Evolutionary conservation across 495 filamentous ascomycete genomes (phyloP).

Genomic region (Penicillium waksmanii): DNA sequence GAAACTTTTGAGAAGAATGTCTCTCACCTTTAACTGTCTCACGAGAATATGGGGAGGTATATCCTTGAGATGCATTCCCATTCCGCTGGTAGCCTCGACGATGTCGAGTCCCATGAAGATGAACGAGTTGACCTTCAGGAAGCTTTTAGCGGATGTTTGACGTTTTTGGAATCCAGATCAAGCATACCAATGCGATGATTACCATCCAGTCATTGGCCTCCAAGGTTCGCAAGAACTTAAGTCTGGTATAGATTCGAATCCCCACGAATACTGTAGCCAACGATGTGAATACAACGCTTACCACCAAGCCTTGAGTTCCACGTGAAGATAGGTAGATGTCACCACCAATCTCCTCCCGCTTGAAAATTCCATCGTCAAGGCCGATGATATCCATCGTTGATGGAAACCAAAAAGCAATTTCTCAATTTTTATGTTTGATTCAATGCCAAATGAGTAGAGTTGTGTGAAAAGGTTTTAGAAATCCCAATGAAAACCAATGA

Average conservation of each 20-base stretch:
- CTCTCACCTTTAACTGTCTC: conserved; percentile 45
- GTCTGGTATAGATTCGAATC: conserved; percentile 44
- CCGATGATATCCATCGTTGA: conserved; percentile 23
- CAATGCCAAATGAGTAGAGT: background rate
- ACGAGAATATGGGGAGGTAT: conserved; percentile 38
- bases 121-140: conserved; percentile 37
- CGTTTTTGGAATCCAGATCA: background rate
- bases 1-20: background rate
- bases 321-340: conserved; percentile 28
- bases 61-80: conserved; percentile 44
- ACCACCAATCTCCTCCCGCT: conserved; percentile 13
- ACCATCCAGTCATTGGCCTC: conserved; percentile 52
- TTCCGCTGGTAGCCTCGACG: conserved; percentile 43
- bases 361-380: conserved; percentile 20
- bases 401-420: background rate
- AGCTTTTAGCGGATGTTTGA: background rate
- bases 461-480: background rate
- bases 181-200: conserved; percentile 41
- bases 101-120: conserved; percentile 48
- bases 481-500: background rate
- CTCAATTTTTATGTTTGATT: background rate
- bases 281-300: conserved; percentile 43
- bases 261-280: conserved; percentile 41
- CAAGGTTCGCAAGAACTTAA: conserved; percentile 38
- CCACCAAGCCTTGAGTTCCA: conserved; percentile 33